phyloP scores from a whole-genome alignment of 345 rosid species.

The Salix suchowensis region DNA sequence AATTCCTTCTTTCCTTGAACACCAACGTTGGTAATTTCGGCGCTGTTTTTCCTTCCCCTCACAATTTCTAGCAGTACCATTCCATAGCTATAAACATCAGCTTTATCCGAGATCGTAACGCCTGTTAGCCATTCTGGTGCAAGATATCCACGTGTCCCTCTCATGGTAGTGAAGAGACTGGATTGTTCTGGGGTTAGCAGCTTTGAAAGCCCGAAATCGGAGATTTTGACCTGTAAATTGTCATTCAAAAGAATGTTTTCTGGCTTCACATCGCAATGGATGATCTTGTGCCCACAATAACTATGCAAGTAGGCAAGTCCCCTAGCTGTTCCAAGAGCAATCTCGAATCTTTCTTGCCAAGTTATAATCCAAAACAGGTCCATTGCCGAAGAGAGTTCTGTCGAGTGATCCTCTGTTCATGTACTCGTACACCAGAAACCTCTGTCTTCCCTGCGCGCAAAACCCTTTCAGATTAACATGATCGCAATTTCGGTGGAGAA shows the following conservation, averaged over 20 bases:
- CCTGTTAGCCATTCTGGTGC: conserved; percentile 28
- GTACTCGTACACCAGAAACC: conserved; percentile 27
- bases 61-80: too few species aligned
- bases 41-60: conserved; percentile 3
- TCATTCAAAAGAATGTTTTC: conserved; percentile 25
- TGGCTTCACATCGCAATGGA: conserved; percentile 29
- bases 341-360: conserved; percentile 20
- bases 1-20: too few species aligned
- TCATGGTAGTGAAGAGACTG: conserved; percentile 23
- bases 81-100: conserved; percentile 5
- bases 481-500: conserved; percentile 27
- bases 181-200: conserved; percentile 23
- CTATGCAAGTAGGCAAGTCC: conserved; percentile 23
- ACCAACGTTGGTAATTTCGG: too few species aligned
- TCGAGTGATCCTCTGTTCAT: conserved; percentile 11
- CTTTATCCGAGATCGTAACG: conserved; percentile 20
- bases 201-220: conserved; percentile 30
- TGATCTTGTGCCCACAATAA: conserved; percentile 16
- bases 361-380: too few species aligned
- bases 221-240: conserved; percentile 20
- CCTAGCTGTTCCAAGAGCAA: conserved; percentile 26
- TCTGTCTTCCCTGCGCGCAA: conserved; percentile 22
- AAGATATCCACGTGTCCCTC: conserved; percentile 27
- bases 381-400: too few species aligned
- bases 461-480: conserved; percentile 24